phyloP scores from a whole-genome alignment of 2,329 filamentous ascomycete genomes.

The Trichoderma asperellum region DNA sequence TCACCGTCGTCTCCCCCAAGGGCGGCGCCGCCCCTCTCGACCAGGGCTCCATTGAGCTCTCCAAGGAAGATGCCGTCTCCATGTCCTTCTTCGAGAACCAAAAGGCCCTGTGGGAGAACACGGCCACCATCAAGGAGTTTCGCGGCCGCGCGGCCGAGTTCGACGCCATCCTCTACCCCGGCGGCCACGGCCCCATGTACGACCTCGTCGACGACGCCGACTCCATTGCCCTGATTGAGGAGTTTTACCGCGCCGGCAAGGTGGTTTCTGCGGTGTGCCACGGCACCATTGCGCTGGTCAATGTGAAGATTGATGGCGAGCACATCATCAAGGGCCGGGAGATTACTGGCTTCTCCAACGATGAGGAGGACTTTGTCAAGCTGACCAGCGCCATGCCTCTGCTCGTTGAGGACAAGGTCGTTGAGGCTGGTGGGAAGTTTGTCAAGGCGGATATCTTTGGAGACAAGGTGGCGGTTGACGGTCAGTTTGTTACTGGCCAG shows the following conservation, averaged over 20 bases:
- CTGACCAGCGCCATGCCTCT: slow-evolving; percentile 61
- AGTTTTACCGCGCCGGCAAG: slow-evolving; percentile 66
- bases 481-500: slow-evolving; percentile 60
- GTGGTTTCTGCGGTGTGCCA: slow-evolving; percentile 71
- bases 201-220: slow-evolving; percentile 62
- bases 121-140: slow-evolving; percentile 60
- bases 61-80: slow-evolving; percentile 57
- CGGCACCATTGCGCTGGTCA: slow-evolving; percentile 64
- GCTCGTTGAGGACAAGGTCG: slow-evolving; percentile 59
- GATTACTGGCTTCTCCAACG: slow-evolving; percentile 66
- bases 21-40: slow-evolving; percentile 67
- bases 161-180: slow-evolving; percentile 63
- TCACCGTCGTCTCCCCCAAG: slow-evolving; percentile 64
- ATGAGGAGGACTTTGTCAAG: slow-evolving; percentile 54
- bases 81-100: slow-evolving; percentile 60
- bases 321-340: slow-evolving; percentile 59
- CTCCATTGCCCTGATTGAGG: slow-evolving; percentile 63
- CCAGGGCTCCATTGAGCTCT: slow-evolving; percentile 58
- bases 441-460: slow-evolving; percentile 57
- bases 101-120: slow-evolving; percentile 65
- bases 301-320: slow-evolving; percentile 59
- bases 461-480: slow-evolving; percentile 55
- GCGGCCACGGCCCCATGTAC: slow-evolving; percentile 68
- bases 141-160: slow-evolving; percentile 62
- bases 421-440: slow-evolving; percentile 57